phyloP scores from a whole-genome alignment of 139 green algal species.

The Gonium pectorale region DNA sequence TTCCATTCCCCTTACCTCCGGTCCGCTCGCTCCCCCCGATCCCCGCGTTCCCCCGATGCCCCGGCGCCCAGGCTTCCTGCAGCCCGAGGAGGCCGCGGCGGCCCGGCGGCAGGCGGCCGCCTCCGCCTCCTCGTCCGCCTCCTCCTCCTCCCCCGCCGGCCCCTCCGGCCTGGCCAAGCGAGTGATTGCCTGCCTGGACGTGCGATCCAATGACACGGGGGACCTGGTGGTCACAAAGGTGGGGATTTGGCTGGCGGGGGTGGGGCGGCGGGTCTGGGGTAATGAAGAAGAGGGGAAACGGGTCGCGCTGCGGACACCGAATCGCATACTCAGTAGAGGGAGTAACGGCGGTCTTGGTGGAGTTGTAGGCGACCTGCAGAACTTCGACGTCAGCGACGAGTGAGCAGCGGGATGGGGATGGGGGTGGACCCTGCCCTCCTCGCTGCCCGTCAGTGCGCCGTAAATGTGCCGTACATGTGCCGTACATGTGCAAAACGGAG shows the following conservation, averaged over 20 bases:
- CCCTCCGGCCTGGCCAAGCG: slow-evolving; percentile 86
- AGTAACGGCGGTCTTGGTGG: too few species aligned
- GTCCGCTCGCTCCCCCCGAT: neutral
- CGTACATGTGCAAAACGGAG: neutral
- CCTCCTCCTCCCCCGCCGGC: neutral
- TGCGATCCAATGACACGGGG: slow-evolving; percentile 93
- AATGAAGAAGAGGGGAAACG: too few species aligned
- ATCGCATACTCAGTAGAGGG: too few species aligned
- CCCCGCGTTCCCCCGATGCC: neutral
- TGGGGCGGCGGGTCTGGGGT: neutral
- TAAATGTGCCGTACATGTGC: too few species aligned
- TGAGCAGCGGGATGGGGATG: neutral
- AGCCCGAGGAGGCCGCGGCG: slow-evolving; percentile 52
- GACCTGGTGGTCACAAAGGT: slow-evolving; percentile 97
- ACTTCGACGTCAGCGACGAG: too few species aligned
- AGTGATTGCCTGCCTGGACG: slow-evolving; percentile 98
- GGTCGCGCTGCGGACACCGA: too few species aligned
- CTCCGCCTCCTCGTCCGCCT: neutral
- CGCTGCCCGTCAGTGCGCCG: too few species aligned
- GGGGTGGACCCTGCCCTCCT: too few species aligned
- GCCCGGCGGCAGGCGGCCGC: neutral
- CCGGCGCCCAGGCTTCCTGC: slow-evolving; percentile 75
- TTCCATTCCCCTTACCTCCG: too few species aligned
- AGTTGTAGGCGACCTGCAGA: too few species aligned
- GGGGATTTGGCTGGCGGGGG: neutral